Evolutionary conservation across 108 stramenopile genomes (phyloP), one percentile per base, ranked within the genome.

Genomic region (Discostella pseudostelligera): DNA sequence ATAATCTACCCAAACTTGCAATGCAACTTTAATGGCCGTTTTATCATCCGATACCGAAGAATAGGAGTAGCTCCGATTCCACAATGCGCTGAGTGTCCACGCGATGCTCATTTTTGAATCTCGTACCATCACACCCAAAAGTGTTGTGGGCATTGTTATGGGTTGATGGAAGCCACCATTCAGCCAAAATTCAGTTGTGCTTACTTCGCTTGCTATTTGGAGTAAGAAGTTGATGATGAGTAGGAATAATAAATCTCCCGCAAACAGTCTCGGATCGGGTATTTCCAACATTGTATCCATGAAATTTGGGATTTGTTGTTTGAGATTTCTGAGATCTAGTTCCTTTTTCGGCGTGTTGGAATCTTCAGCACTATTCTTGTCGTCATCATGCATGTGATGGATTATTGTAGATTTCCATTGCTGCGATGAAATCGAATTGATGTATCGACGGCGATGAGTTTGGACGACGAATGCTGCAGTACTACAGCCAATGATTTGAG

Each of bases 161-260:
- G 83, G 81, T 59, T 88, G 87, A 51, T 69, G 51, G 79, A 81
- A 88, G 0, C 87, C 87, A 14, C 87, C 87, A 39, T 65, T 74
- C 1, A 61, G 25, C 66, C 76, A 71, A 71, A 89, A 89, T 9
- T 36, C 65, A 4, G 82, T 70, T 57, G 78, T 80, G 56, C 67
- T 54, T 0, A 76, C 39, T 12, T 76, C 67, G 21, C 63, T 65
- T 11, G 67, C 67, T 17, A 76, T 68, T 58, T 76, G 74, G 4
- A 76, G 46, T 40, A 76, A 39, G 46, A 76, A 76, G 40, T 76
- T 76, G 0, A 68, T 44, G 7, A 68, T 63, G 9, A 76, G 62
- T 35, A 76, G 28, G 59, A 68, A 76, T 57, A 76, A 57, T 46
- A 76, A 49, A 61, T 76, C 74, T 8, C 67, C 74, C 19, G 67